Conservation (phyloP, 1,139 yeast species). For the Lizanozyma gosingica region DNA sequence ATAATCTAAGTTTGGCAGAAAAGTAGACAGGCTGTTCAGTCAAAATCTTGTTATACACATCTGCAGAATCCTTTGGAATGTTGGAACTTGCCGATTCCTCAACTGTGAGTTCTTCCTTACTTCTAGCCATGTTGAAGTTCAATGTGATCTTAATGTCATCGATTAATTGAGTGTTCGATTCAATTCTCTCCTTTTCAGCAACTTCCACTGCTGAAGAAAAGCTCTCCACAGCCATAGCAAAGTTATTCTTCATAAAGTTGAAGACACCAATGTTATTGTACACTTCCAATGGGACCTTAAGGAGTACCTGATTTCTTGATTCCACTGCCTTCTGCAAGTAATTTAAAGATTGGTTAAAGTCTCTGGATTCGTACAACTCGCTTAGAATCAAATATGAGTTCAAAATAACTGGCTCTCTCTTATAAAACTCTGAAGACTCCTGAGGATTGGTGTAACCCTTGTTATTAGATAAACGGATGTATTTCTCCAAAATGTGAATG, state of each 20-base stretch:
- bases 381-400: constrained; percentile 66
- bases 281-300: constrained; percentile 55
- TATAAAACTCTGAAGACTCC: constrained; percentile 16
- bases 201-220: neutral
- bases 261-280: constrained; percentile 83
- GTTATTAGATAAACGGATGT: constrained; percentile 51
- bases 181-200: neutral
- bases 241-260: constrained; percentile 58
- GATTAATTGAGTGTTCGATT: constrained; percentile 8
- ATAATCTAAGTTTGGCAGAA: constrained; percentile 66
- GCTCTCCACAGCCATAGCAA: constrained; percentile 26
- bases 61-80: constrained; percentile 37
- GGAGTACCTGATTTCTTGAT: constrained; percentile 30
- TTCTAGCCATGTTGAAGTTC: constrained; percentile 55
- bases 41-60: constrained; percentile 47
- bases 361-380: constrained; percentile 55
- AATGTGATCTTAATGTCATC: constrained; percentile 38
- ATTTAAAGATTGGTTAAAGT: constrained; percentile 48
- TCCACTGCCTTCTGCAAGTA: constrained; percentile 54
- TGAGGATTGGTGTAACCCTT: constrained; percentile 16
- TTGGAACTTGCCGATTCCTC: constrained; percentile 20
- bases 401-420: constrained; percentile 54
- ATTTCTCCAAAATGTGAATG: constrained; percentile 60
- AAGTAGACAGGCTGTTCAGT: constrained; percentile 60
- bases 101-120: constrained; percentile 31